These are phyloP conservation scores for Alternaria postmessia DNA, from an alignment of 2,329 filamentous ascomycete species.

Conservation along the genomic window DNA sequence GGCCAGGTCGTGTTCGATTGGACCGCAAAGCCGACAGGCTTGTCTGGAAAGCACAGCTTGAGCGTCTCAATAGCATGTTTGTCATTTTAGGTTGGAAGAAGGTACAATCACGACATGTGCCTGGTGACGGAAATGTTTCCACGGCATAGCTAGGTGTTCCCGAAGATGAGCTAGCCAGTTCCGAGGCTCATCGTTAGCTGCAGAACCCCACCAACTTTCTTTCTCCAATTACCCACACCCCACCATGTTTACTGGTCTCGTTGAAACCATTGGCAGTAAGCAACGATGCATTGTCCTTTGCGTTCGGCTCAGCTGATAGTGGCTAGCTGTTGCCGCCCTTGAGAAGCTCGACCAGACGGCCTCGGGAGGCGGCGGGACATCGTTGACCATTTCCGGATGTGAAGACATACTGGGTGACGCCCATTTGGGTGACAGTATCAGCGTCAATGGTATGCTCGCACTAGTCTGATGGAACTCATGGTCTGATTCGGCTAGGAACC, in stretches of 20 bases:
- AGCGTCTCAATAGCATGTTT: constrained; percentile 22
- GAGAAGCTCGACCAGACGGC: constrained; percentile 78
- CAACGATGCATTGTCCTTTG: constrained; percentile 2
- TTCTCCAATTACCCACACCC: constrained; percentile 10
- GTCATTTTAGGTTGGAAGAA: constrained; percentile 21
- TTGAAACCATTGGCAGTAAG: constrained; percentile 80
- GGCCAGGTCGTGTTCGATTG: constrained; percentile 19
- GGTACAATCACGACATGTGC: constrained; percentile 1
- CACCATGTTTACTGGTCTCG: constrained; percentile 85
- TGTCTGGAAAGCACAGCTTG: constrained; percentile 21
- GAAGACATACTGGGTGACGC: constrained; percentile 83
- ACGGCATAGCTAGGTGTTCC: constrained; percentile 16
- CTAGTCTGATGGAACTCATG: not conserved
- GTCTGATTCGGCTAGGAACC: constrained; percentile 61
- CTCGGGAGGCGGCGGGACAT: constrained; percentile 80
- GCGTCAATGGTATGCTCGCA: constrained; percentile 77
- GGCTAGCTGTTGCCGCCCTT: constrained; percentile 80
- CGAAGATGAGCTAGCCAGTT: constrained; percentile 19
- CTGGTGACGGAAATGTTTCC: constrained; percentile 10
- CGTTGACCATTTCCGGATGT: constrained; percentile 80
- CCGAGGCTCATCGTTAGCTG: constrained; percentile 32
- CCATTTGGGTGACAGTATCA: constrained; percentile 90
- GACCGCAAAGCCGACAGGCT: constrained; percentile 2
- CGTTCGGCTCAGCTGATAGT: constrained; percentile 40
- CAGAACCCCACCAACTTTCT: constrained; percentile 31